Base-by-base conservation (phyloP, 2,329 filamentous ascomycete genomes). In the Trichoderma koningii region DNA sequence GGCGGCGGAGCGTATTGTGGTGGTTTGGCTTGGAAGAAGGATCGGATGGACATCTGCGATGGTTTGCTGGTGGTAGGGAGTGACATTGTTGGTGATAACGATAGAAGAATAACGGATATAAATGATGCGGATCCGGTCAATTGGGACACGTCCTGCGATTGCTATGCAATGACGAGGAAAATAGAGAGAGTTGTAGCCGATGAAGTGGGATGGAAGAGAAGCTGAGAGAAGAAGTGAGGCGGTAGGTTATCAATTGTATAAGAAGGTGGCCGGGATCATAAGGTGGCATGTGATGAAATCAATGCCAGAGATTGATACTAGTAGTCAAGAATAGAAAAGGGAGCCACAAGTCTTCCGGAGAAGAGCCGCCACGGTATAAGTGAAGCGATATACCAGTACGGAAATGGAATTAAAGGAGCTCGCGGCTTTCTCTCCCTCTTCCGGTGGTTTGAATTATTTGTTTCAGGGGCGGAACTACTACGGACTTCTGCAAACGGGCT, bases 41-140 rank as follows among this genome's bases (percentile, higher is more conserved):
- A 87, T 62, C 82, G 83, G 70, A 89, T 88, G 52, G 86, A 87
- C 45, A 82, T 76, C 71, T 87, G 83, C 26, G 76, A 71, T 52
- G 74, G 75, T 65, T 77, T 77, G 14, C 73, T 74, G 12, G 73
- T 75, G 15, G 73, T 75, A 52, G 78, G 78, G 63, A 78, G 76
- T 52, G 78, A 78, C 79, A 81, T 30, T 6, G 9, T 30, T 23
- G 21, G 30, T 7, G 30, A 30, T 30, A 30, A 30, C 7, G 30
- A 30, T 9, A 9, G 30, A 30, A 30, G 30, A 9, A 30, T 30
- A 30, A 30, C 30, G 30, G 9, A 9, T 2, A 7, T 30, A 9
- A 9, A 9, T 9, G 30, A 30, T 30, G 7, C 30, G 21, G 9
- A 30, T 3, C 9, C 7, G 7, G 7, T 30, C 7, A 30, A 9